Evolutionary conservation across 257 asterid genomes (phyloP).

Genomic region (Nyctanthes arbortristis): DNA sequence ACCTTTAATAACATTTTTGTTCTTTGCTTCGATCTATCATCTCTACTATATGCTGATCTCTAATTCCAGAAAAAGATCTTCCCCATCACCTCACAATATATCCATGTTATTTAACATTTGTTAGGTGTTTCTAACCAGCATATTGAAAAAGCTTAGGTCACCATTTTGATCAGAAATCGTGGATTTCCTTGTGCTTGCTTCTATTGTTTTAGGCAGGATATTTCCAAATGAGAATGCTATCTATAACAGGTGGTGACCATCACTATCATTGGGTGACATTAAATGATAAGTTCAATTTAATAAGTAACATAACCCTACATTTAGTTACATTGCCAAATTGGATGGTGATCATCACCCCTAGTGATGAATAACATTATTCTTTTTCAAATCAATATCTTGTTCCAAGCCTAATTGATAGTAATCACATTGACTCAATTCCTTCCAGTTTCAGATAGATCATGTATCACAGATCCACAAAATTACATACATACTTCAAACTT

Average conservation of each 20-base stretch:
- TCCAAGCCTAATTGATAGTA: background rate
- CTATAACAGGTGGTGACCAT: no score
- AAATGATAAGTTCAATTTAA: no score
- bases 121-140: background rate
- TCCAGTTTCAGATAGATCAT: background rate
- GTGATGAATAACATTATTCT: no score
- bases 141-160: background rate
- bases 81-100: background rate
- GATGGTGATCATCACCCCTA: no score
- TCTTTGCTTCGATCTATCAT: background rate
- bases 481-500: background rate
- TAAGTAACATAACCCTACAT: no score
- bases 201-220: background rate
- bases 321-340: no score
- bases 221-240: background rate
- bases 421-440: background rate
- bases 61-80: background rate
- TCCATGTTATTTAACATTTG: background rate
- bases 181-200: background rate
- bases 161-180: background rate
- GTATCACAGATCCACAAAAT: background rate
- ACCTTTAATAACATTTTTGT: background rate
- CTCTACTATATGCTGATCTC: background rate
- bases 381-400: background rate
- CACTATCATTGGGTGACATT: no score